phyloP scores from a whole-genome alignment of 768 basidiomycete species.

The Phaeolepiota aurea region DNA sequence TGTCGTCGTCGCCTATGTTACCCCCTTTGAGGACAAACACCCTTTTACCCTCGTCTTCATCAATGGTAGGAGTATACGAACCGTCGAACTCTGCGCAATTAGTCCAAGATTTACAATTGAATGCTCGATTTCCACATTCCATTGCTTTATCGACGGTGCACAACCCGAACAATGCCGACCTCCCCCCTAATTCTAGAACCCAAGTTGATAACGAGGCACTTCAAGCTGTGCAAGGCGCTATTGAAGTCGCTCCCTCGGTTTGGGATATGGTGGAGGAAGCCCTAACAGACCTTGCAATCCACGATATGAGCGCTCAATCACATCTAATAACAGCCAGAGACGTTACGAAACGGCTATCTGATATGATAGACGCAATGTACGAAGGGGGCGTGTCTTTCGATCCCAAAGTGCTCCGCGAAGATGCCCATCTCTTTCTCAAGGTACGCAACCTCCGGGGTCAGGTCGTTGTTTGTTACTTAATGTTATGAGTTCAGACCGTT shows the following conservation, averaged over 20 bases:
- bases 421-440: conserved; percentile 78
- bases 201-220: conserved; percentile 74
- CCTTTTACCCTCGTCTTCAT: conserved; percentile 21
- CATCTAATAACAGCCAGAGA: conserved; percentile 53
- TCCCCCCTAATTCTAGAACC: conserved; percentile 46
- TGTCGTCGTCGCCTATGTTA: conserved; percentile 11
- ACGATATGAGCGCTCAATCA: conserved; percentile 37
- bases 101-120: neutral
- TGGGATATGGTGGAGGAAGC: conserved; percentile 79
- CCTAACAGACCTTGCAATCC: conserved; percentile 36
- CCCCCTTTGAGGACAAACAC: conserved; percentile 31
- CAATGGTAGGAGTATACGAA: conserved; percentile 21
- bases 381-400: conserved; percentile 47
- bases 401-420: conserved; percentile 58
- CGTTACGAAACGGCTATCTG: conserved; percentile 55
- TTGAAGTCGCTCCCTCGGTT: conserved; percentile 71
- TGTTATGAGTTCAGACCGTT: conserved; percentile 43
- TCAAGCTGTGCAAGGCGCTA: conserved; percentile 69
- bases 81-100: neutral
- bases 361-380: conserved; percentile 49
- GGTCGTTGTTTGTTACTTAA: conserved; percentile 2
- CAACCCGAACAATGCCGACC: conserved; percentile 28
- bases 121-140: no score
- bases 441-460: conserved; percentile 28
- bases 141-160: conserved; percentile 23